Evolutionary conservation across 73 alveolate genomes (phyloP), one percentile per base, ranked within the genome.

Genomic region (Uronychia binucleata): DNA sequence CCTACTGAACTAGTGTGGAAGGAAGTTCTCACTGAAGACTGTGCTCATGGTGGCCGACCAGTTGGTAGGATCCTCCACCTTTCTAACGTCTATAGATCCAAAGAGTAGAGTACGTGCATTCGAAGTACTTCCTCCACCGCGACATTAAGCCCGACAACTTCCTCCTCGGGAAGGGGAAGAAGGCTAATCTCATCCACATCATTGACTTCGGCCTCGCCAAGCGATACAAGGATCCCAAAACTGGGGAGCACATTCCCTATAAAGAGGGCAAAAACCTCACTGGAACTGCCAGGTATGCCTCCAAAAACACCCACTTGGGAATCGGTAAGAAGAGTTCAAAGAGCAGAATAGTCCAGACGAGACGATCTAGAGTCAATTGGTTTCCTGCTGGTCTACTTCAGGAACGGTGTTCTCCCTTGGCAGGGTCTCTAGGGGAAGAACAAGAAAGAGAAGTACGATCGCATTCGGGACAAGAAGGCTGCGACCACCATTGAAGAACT

Each of bases 61-160:
- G 93, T 88, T 96, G 92, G 86, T 91, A 81, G 83, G 80, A 14
- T 27, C 28, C 19, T 46, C 28, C 1, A 19, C 31, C 31, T 11
- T 28, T n/a, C 13, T 26, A 30, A 1, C 26, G 1, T 26, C 28
- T 28, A 1, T 28, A 86, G 94, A 34, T 92, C 0, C 35, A 76
- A 92, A 89, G 99, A 84, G 94, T 98, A 13, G 98, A 96, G 88
- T 96, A 91, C 90, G 88, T 97, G 74, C 99, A 97, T 88, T 96
- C 94, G 59, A 97, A 97, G 91, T 91, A 95, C 75, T 95, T 96
- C 93, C 83, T 97, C 46, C 99, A 97, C 77, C 84, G 99, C 78
- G 99, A 97, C 89, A 92, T 97, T 77, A 97, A 96, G 91, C 99
- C 99, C 31, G 99, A 97, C 60, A 97, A 96, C 86, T 96, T 95